Conservation (phyloP, 495 filamentous ascomycete genomes). For the Annulohypoxylon moriforme region DNA sequence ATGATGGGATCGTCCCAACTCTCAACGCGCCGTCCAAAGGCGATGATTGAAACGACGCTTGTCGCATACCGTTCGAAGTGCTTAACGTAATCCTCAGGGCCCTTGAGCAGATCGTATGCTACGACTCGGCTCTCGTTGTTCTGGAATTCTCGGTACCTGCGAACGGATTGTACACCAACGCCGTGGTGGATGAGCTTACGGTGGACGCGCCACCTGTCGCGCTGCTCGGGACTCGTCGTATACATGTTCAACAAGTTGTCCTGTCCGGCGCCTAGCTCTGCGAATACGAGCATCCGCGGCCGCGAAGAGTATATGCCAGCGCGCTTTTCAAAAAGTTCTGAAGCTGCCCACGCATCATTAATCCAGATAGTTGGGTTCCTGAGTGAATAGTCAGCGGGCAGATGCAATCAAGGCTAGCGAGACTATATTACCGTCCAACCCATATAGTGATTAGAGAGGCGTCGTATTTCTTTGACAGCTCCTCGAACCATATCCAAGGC, state of each 20-base stretch:
- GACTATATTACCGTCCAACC: conserved; percentile 62
- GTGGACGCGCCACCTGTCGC: conserved; percentile 69
- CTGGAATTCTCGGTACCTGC: conserved; percentile 68
- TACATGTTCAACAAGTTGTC: conserved; percentile 69
- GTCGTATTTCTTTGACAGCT: conserved; percentile 64
- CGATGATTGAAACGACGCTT: conserved; percentile 72
- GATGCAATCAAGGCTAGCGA: neutral
- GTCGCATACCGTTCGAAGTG: conserved; percentile 73
- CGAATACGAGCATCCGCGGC: conserved; percentile 67
- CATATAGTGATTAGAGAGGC: conserved; percentile 70
- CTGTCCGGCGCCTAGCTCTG: conserved; percentile 69
- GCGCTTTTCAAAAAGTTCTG: conserved; percentile 66
- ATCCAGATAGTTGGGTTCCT: conserved; percentile 73
- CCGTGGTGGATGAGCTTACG: conserved; percentile 71
- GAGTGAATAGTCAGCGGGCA: neutral
- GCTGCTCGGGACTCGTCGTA: conserved; percentile 59
- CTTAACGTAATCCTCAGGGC: conserved; percentile 65
- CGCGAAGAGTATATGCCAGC: conserved; percentile 66
- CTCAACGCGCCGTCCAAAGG: conserved; percentile 70
- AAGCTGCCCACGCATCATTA: conserved; percentile 71
- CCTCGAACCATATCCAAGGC: conserved; percentile 73
- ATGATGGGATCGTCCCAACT: conserved; percentile 69
- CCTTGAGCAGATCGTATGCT: conserved; percentile 62
- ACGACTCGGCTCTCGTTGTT: conserved; percentile 68
- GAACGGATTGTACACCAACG: conserved; percentile 69